Conservation (phyloP, 208 protist species). For the Histomonas meleagridis region DNA sequence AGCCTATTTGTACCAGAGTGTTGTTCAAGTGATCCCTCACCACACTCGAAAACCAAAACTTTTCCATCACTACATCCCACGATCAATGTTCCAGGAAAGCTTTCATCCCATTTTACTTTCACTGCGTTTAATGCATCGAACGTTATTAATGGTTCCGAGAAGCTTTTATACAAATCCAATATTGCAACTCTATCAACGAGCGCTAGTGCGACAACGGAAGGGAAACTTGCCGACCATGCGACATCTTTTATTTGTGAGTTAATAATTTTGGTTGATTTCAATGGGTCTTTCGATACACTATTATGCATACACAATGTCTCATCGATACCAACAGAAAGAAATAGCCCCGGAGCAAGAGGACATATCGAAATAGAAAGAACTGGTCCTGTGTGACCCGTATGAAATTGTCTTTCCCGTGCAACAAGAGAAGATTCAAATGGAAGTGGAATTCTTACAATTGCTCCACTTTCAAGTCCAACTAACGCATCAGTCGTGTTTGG, state of each 20-base stretch:
- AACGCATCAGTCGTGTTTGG: neutral
- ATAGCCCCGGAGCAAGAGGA: neutral
- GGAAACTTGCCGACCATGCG: neutral
- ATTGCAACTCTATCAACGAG: neutral
- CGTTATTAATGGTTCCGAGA: neutral
- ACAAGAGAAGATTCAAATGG: neutral
- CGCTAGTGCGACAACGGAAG: neutral
- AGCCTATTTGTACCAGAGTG: neutral
- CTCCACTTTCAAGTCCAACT: neutral
- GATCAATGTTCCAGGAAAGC: neutral
- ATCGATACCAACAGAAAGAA: neutral
- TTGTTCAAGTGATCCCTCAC: neutral
- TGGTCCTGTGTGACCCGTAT: neutral
- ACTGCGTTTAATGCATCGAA: neutral
- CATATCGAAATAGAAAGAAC: neutral
- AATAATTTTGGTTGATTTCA: neutral
- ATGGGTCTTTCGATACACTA: neutral
- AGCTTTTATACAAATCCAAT: neutral
- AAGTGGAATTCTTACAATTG: neutral
- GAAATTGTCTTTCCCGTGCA: neutral
- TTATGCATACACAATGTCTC: neutral
- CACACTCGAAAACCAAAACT: neutral
- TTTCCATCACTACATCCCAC: neutral
- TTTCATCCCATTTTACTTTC: neutral
- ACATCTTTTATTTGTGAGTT: neutral